A percentile compares a stretch with the other conserved stretches of the same genome.
phyloP scores from a whole-genome alignment of 108 stramenopile genomes.

The Tribonema minus region DNA sequence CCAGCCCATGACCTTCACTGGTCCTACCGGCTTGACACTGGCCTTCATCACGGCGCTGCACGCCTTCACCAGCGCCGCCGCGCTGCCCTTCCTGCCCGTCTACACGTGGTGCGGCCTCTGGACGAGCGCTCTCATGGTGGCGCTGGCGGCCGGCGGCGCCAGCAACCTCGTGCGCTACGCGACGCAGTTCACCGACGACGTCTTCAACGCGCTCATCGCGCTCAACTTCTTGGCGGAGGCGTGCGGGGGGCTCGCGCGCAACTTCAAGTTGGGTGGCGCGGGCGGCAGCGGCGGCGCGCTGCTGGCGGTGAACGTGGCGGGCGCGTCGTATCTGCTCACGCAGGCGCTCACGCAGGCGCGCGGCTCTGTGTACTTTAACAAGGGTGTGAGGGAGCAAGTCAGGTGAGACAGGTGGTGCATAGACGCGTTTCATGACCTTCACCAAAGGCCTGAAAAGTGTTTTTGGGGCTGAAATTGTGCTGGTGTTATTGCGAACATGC shows the following conservation, averaged over 20 bases:
- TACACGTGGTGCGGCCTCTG: constrained; percentile 91
- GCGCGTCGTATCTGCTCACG: constrained; percentile 63
- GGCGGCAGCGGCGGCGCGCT: constrained; percentile 16
- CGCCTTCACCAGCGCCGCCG: constrained; percentile 48
- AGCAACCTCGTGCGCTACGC: constrained; percentile 75
- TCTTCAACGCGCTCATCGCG: constrained; percentile 88
- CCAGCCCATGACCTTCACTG: constrained; percentile 89
- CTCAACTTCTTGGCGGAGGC: constrained; percentile 92
- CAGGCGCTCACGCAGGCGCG: background rate
- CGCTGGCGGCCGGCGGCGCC: constrained; percentile 72
- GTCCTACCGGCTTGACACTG: constrained; percentile 89
- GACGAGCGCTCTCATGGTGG: constrained; percentile 76
- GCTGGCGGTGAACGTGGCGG: constrained; percentile 39
- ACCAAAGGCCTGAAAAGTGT: too few species aligned
- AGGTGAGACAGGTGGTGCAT: too few species aligned
- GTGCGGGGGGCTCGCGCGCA: constrained; percentile 4
- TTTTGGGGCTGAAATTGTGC: too few species aligned
- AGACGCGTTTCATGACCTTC: too few species aligned
- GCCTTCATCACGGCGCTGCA: constrained; percentile 85
- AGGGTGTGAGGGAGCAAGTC: constrained; percentile 65
- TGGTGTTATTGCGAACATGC: too few species aligned
- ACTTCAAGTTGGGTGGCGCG: constrained; percentile 6
- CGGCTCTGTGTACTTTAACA: constrained; percentile 3
- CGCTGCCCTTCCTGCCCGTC: constrained; percentile 82
- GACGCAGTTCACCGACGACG: constrained; percentile 93